These are phyloP conservation scores for Ophiostoma piceae DNA, from an alignment of 2,329 filamentous ascomycete genomes.

Conservation along the genomic window DNA sequence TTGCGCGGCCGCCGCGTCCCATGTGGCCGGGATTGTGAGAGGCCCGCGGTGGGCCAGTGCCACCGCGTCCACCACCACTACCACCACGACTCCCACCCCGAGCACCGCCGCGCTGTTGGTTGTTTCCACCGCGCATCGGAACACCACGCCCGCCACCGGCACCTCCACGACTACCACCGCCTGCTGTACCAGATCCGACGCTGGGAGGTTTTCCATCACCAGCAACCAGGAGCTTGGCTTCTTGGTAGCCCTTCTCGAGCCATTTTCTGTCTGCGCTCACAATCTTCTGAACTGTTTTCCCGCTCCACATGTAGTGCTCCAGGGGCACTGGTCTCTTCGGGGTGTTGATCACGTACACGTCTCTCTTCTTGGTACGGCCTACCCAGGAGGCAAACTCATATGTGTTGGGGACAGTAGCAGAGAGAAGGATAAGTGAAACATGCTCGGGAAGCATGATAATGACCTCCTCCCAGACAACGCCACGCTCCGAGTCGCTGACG, in stretches of 20 bases:
- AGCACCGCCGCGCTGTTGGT: conserved; percentile 40
- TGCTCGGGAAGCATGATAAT: conserved; percentile 99
- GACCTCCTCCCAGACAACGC: conserved; percentile 98
- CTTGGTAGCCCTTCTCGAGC: conserved; percentile 88
- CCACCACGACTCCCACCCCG: conserved; percentile 46
- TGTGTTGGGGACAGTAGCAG: conserved; percentile 94
- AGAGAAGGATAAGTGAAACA: conserved; percentile 89
- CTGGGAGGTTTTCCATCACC: conserved; percentile 33
- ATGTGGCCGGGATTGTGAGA: conserved; percentile 73
- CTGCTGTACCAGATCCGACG: conserved; percentile 33
- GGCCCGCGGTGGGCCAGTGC: conserved; percentile 54
- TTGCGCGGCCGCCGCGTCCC: conserved; percentile 77
- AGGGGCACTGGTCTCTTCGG: conserved; percentile 90
- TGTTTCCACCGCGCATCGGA: conserved; percentile 19
- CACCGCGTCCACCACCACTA: conserved; percentile 51
- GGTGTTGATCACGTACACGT: conserved; percentile 98
- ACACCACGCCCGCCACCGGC: conserved; percentile 45
- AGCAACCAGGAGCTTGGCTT: conserved; percentile 40
- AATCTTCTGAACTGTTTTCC: conserved; percentile 88
- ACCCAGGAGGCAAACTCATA: conserved; percentile 99
- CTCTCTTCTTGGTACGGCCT: conserved; percentile 93
- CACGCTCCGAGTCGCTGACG: conserved; percentile 91
- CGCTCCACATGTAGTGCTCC: conserved; percentile 94
- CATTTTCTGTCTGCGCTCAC: conserved; percentile 91
- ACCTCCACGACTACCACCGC: conserved; percentile 12